Evolutionary conservation across 208 protist species (phyloP), one percentile per base, ranked within the genome.

Genomic region (Lotmaria passim): DNA sequence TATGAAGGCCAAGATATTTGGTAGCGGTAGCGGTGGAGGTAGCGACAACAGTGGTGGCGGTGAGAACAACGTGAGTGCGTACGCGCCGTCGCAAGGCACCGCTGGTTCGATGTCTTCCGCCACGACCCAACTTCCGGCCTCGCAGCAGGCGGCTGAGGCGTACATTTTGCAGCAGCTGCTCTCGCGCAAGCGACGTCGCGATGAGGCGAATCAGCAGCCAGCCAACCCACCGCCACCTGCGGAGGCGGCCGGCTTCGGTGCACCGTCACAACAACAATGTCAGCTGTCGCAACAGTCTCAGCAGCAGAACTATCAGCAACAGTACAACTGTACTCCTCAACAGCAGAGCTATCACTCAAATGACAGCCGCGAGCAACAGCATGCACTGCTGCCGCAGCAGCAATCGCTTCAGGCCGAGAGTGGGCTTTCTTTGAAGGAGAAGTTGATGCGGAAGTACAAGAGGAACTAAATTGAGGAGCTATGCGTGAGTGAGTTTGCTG

Each of bases 1-100:
- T 21, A 86, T 95, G 72, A 85, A 77, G 36, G 80, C 75, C 43
- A 85, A 85, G 31, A 90, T 95, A 19, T 95, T 91, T 63, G 78
- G 83, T 17, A 36, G 43, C 19, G 56, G 21, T 8, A 8, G 24
- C 46, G 47, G 24, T 28, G 43, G 43, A 56, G 43, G 7, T 33
- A 51, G 10, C 5, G 24, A 23, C 12, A n/a, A n/a, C n/a, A n/a
- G n/a, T n/a, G 10, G 24, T 43, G 15, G 15, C 21, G 46, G 24
- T 23, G 19, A 36, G 30, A 33, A 21, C 11, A 55, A 19, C 24
- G 15, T 33, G 7, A 47, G 56, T 14, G 43, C 57, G 19, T 68
- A 72, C 19, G 21, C 50, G 34, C 56, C 73, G 8, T 69, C 69
- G 21, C 46, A 68, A 10, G 48, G 31, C 23, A 58, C 28, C 61